phyloP scores from a whole-genome alignment of 805 yeast species.

The Starmera pachycereana region DNA sequence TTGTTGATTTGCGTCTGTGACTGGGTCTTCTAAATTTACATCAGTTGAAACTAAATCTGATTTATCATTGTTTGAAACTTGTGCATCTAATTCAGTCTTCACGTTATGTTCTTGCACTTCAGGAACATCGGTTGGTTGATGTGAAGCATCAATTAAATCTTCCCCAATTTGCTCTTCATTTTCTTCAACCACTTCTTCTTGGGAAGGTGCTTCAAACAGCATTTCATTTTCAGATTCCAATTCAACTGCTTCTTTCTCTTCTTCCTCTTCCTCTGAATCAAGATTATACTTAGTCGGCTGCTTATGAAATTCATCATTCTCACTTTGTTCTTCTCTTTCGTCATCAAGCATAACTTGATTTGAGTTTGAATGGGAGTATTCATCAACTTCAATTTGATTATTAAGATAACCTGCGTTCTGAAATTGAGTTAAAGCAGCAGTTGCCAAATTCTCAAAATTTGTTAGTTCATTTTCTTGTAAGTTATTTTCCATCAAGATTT shows the following conservation, averaged over 20 bases:
- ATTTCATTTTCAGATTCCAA: not conserved
- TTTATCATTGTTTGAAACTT: constrained; percentile 1
- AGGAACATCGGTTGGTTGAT: not conserved
- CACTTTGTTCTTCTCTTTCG: not conserved
- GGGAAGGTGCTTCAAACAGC: not conserved
- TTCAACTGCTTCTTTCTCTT: not conserved
- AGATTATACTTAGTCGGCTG: too few relatives aligned
- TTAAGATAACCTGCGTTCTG: too few relatives aligned
- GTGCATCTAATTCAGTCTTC: not conserved
- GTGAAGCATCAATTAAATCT: too few relatives aligned
- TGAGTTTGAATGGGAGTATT: too few relatives aligned
- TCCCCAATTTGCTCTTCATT: not conserved
- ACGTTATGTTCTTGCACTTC: not conserved
- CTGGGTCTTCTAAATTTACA: not conserved
- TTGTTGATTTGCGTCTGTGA: not conserved
- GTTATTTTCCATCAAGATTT: too few relatives aligned
- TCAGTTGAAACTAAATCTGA: not conserved
- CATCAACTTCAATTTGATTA: too few relatives aligned
- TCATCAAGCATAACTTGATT: too few relatives aligned
- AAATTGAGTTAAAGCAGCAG: too few relatives aligned
- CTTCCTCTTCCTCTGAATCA: not conserved
- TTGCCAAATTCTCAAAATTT: too few relatives aligned
- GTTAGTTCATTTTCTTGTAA: too few relatives aligned
- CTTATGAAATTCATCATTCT: too few relatives aligned
- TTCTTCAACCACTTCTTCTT: not conserved